Percentiles rank a stretch among this genome's conserved stretches.
phyloP scores from a whole-genome alignment of 164 flowering plant genomes.

The Tetrastigma voinierianum region DNA sequence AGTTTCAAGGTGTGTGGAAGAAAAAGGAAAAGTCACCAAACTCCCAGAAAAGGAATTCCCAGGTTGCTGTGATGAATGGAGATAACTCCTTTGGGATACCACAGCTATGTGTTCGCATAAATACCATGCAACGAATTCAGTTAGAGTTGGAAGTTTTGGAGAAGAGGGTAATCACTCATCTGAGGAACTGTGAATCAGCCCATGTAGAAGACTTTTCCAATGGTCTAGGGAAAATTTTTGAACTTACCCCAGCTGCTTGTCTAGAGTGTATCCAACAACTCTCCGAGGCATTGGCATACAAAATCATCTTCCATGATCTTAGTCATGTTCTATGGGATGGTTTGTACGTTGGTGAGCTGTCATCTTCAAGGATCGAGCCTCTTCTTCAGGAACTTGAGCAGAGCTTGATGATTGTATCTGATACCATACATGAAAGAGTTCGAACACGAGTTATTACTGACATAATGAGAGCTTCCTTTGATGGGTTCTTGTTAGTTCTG shows the following conservation, averaged over 20 bases:
- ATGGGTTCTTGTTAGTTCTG: conserved; percentile 74
- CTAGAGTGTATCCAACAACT: conserved; percentile 80
- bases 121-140: conserved; percentile 65
- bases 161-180: conserved; percentile 49
- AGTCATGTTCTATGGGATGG: conserved; percentile 80
- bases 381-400: conserved; percentile 70
- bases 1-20: conserved; percentile 69
- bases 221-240: conserved; percentile 59
- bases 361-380: conserved; percentile 72
- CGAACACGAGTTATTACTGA: conserved; percentile 65
- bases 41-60: conserved; percentile 58
- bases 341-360: conserved; percentile 68
- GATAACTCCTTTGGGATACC: conserved; percentile 54
- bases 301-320: conserved; percentile 69
- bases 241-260: conserved; percentile 63
- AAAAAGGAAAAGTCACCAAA: conserved; percentile 71
- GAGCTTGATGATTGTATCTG: conserved; percentile 51
- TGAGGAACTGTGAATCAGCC: conserved; percentile 65
- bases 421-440: conserved; percentile 61
- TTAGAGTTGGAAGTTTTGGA: conserved; percentile 61
- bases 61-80: conserved; percentile 61
- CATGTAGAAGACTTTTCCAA: conserved; percentile 51
- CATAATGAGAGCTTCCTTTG: conserved; percentile 85
- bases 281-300: conserved; percentile 76
- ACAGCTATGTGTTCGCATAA: conserved; percentile 82